A percentile compares a stretch with the other conserved stretches of the same genome.
Conservation (phyloP, 2,329 filamentous ascomycete genomes). For the Aspergillus thermomutatus region DNA sequence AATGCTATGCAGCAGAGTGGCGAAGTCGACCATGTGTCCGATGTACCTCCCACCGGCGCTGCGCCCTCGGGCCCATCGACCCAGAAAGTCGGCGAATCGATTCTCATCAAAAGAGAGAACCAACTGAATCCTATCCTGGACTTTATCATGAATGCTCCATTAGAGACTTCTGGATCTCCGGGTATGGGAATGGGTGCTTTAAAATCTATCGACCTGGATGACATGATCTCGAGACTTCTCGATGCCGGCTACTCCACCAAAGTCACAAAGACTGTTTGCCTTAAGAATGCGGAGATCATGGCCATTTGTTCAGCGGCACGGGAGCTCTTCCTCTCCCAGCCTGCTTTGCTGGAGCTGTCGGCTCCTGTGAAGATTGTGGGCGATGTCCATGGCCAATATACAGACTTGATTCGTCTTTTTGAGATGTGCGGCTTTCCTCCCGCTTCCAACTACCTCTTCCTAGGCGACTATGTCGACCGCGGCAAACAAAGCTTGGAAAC, state of each 20-base stretch:
- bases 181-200: constrained; percentile 82
- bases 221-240: constrained; percentile 91
- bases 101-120: constrained; percentile 77
- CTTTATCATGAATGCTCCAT: constrained; percentile 42
- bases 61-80: constrained; percentile 50
- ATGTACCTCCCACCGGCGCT: constrained; percentile 73
- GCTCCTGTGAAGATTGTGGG: constrained; percentile 97
- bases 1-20: constrained; percentile 77
- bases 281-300: constrained; percentile 96
- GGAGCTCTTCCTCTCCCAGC: constrained; percentile 87
- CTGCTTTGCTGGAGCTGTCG: constrained; percentile 84
- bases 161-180: constrained; percentile 47
- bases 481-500: constrained; percentile 96
- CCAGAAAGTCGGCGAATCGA: constrained; percentile 79
- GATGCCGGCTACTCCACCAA: constrained; percentile 96
- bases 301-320: constrained; percentile 87
- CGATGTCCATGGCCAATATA: constrained; percentile 95
- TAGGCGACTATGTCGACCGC: constrained; percentile 94
- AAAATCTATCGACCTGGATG: constrained; percentile 90
- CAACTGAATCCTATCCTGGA: constrained; percentile 64
- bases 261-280: constrained; percentile 92
- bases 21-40: constrained; percentile 92
- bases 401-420: constrained; percentile 92
- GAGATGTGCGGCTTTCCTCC: constrained; percentile 98
- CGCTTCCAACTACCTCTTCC: constrained; percentile 84